Percentiles rank a stretch among this genome's conserved stretches.
Conservation (phyloP, 352 stramenopile species). For the Thalassiosira mediterranea region DNA sequence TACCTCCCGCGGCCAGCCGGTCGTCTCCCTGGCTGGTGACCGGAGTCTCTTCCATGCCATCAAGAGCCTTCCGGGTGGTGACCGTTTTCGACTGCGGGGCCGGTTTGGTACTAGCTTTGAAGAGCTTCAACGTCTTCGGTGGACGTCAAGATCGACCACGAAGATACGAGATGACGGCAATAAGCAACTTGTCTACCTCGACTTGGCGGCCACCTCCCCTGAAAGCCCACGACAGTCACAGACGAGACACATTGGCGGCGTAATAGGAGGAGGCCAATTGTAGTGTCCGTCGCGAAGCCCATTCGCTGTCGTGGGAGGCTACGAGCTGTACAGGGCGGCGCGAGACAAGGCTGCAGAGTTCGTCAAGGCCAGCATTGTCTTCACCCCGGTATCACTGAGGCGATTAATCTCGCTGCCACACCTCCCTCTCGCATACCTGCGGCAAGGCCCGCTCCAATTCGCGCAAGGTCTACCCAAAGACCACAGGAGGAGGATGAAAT, state of each 20-base stretch:
- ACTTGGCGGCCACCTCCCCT: constrained; percentile 87
- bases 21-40: too few relatives aligned
- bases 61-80: too few relatives aligned
- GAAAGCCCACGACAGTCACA: constrained; percentile 86
- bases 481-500: constrained; percentile 84
- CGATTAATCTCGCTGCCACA: constrained; percentile 87
- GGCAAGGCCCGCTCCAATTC: constrained; percentile 44
- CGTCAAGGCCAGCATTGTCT: constrained; percentile 85
- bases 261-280: constrained; percentile 85
- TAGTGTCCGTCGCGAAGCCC: constrained; percentile 88
- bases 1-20: too few relatives aligned
- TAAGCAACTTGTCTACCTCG: constrained; percentile 85
- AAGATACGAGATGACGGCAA: too few relatives aligned
- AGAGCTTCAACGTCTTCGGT: too few relatives aligned
- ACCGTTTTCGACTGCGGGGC: too few relatives aligned
- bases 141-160: constrained; percentile 16
- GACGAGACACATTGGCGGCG: constrained; percentile 67
- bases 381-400: constrained; percentile 86
- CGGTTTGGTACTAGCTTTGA: too few relatives aligned
- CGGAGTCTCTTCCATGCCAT: too few relatives aligned
- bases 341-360: constrained; percentile 83
- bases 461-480: constrained; percentile 55
- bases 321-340: constrained; percentile 84
- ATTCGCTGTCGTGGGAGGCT: constrained; percentile 83
- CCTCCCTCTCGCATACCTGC: constrained; percentile 65